phyloP scores from a whole-genome alignment of 2,329 filamentous ascomycete species.

The Ramularia collo-cygni region DNA sequence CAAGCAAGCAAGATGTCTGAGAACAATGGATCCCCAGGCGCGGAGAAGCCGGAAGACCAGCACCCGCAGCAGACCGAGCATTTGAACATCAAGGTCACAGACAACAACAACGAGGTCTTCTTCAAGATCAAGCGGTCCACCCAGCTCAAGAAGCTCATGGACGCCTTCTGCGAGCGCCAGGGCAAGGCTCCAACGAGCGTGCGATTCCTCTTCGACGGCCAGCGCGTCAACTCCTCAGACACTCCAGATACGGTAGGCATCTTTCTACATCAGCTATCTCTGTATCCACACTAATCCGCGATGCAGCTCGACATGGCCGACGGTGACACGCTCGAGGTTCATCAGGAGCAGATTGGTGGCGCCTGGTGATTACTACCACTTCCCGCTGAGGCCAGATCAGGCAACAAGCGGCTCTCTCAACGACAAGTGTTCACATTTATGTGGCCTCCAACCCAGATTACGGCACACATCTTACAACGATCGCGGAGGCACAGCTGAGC shows the following conservation, averaged over 20 bases:
- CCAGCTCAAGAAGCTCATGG: constrained; percentile 95
- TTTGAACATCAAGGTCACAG: constrained; percentile 97
- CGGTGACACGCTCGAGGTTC: constrained; percentile 91
- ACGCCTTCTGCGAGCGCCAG: constrained; percentile 92
- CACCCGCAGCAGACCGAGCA: constrained; percentile 59
- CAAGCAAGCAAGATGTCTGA: constrained; percentile 46
- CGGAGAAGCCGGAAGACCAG: constrained; percentile 37
- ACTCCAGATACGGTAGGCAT: constrained; percentile 81
- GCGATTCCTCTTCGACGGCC: constrained; percentile 93
- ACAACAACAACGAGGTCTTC: constrained; percentile 99
- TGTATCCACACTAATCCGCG: background rate
- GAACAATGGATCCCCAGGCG: constrained; percentile 26
- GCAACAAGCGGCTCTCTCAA: too few species aligned
- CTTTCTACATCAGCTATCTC: background rate
- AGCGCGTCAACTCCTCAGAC: constrained; percentile 79
- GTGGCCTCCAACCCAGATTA: too few species aligned
- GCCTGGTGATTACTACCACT: constrained; percentile 9
- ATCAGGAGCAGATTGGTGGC: constrained; percentile 96
- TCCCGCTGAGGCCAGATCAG: too few species aligned
- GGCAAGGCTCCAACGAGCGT: constrained; percentile 81
- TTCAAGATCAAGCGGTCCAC: constrained; percentile 99
- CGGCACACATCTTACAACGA: too few species aligned
- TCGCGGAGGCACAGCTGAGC: too few species aligned
- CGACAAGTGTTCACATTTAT: too few species aligned
- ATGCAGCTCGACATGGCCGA: constrained; percentile 89